These are phyloP conservation scores for Crepidotus sp. DNA, from an alignment of 1,284 basidiomycete genomes.

Conservation along the genomic window DNA sequence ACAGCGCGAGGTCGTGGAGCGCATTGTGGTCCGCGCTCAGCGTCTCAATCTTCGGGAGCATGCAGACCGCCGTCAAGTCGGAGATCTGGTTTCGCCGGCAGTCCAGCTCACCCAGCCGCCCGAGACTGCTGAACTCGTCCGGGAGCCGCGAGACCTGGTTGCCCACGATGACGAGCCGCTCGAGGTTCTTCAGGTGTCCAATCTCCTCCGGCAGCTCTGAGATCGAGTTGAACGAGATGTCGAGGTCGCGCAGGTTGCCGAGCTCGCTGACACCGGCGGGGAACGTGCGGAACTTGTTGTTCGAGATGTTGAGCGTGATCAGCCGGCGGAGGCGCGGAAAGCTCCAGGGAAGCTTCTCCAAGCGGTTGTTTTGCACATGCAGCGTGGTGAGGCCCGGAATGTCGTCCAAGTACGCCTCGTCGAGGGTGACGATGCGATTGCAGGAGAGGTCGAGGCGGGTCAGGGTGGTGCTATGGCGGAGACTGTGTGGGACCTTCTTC, in stretches of 20 bases:
- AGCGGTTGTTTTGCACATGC: constrained; percentile 87
- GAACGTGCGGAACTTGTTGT: constrained; percentile 88
- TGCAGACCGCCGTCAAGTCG: constrained; percentile 64
- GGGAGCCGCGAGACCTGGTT: constrained; percentile 83
- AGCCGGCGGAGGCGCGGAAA: constrained; percentile 72
- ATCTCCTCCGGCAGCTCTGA: constrained; percentile 76
- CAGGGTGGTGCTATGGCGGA: constrained; percentile 70
- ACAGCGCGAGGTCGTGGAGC: constrained; percentile 72
- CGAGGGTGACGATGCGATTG: constrained; percentile 87
- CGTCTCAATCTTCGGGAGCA: constrained; percentile 59
- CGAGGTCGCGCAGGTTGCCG: constrained; percentile 71
- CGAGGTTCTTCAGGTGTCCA: constrained; percentile 60
- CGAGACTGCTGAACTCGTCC: constrained; percentile 52
- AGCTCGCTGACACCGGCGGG: constrained; percentile 76
- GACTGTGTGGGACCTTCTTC: constrained; percentile 85
- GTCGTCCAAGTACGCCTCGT: constrained; percentile 76
- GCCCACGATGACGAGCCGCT: constrained; percentile 79
- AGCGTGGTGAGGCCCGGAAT: constrained; percentile 70
- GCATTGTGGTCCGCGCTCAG: constrained; percentile 78
- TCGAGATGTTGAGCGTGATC: constrained; percentile 87
- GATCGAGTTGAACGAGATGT: constrained; percentile 94
- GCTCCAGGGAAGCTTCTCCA: constrained; percentile 81
- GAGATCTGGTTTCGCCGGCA: constrained; percentile 77
- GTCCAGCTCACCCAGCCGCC: constrained; percentile 65
- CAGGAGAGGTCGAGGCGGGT: constrained; percentile 86